Conservation (phyloP, 2,329 filamentous ascomycete species). For the Sporothrix brunneoviolacea region DNA sequence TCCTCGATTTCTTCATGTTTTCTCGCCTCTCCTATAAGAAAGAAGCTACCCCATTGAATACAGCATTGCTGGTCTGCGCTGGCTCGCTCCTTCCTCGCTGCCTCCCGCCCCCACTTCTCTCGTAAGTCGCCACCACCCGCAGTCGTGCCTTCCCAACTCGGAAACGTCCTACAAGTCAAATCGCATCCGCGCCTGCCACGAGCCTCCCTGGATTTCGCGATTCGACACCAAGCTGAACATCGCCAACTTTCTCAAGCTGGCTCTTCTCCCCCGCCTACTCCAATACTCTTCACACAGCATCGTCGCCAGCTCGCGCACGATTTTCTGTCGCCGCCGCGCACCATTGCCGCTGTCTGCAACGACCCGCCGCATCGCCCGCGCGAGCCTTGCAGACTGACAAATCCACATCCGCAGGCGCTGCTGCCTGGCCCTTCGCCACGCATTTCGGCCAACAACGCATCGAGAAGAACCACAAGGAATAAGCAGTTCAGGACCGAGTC, state of each 20-base stretch:
- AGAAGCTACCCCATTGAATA: neutral
- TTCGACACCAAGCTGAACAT: neutral
- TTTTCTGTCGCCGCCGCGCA: no score
- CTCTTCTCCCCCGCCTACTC: neutral
- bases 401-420: slow-evolving; percentile 6
- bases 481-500: no score
- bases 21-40: neutral
- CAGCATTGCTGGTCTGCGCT: neutral
- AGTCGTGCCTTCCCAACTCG: slow-evolving; percentile 17
- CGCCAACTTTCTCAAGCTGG: neutral
- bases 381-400: slow-evolving; percentile 9
- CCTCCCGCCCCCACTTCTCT: slow-evolving; percentile 6
- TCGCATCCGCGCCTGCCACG: neutral
- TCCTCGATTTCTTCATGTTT: neutral
- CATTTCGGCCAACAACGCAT: neutral
- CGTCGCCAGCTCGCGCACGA: no score
- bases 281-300: neutral
- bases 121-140: slow-evolving; percentile 12
- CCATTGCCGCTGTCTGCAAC: neutral
- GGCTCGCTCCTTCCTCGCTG: neutral
- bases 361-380: neutral
- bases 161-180: slow-evolving; percentile 6
- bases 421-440: slow-evolving; percentile 17
- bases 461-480: neutral
- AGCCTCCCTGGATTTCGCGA: no score